Percentiles rank a stretch among this genome's conserved stretches.
Evolutionary conservation across 1,284 basidiomycete species (phyloP).

Genomic region (Kwoniella shivajii): DNA sequence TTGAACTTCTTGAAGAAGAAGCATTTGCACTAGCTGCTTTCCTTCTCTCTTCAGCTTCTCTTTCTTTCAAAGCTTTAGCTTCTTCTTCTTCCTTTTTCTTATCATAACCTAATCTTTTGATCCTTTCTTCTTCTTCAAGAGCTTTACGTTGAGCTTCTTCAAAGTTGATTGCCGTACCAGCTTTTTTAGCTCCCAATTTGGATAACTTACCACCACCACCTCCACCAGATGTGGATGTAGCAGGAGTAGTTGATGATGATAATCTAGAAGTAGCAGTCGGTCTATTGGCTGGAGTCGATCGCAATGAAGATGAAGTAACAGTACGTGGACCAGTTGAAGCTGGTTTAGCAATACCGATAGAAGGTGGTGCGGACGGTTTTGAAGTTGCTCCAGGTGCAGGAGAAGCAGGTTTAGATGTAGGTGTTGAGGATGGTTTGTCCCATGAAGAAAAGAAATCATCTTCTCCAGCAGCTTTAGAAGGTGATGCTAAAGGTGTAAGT

Average conservation of each 20-base stretch:
- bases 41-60: constrained; percentile 61
- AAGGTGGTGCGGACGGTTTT: constrained; percentile 38
- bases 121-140: constrained; percentile 81
- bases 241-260: constrained; percentile 46
- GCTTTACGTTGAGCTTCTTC: constrained; percentile 88
- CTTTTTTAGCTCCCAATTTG: constrained; percentile 79
- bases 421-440: constrained; percentile 70
- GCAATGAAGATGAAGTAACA: constrained; percentile 56
- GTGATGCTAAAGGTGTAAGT: constrained; percentile 56
- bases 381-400: constrained; percentile 32
- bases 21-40: constrained; percentile 57
- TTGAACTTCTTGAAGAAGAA: constrained; percentile 16
- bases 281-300: constrained; percentile 56
- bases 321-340: constrained; percentile 49
- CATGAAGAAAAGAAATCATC: constrained; percentile 96
- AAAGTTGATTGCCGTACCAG: constrained; percentile 76
- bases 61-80: constrained; percentile 52
- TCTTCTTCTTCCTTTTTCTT: constrained; percentile 72
- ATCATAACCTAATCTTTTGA: constrained; percentile 87
- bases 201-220: constrained; percentile 62
- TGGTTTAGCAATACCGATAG: constrained; percentile 41
- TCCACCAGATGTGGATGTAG: constrained; percentile 32
- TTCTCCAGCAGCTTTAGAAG: constrained; percentile 58
- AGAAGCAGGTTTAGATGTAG: constrained; percentile 40
- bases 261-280: constrained; percentile 56